Conservation (phyloP, 225 moss, liverwort and hornwort genomes). For the Antitrichia curtipendula region DNA sequence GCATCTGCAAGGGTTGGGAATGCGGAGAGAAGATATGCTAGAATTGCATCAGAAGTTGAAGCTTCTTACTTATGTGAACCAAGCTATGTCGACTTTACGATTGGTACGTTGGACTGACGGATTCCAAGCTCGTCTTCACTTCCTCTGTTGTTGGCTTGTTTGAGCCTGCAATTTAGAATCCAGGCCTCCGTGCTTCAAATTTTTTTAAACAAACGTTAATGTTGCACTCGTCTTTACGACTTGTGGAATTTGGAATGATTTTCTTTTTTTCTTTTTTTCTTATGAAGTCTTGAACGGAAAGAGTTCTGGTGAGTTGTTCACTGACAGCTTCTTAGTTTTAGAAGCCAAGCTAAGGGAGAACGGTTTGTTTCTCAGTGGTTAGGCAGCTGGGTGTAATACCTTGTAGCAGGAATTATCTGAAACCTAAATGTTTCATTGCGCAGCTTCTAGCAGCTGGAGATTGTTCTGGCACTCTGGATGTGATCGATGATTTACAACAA, state of each 20-base stretch:
- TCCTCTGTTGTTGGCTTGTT: background rate
- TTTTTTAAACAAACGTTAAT: background rate
- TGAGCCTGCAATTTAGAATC: background rate
- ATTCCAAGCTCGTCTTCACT: background rate
- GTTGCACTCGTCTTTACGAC: background rate
- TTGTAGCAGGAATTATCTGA: background rate
- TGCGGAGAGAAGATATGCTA: constrained; percentile 67
- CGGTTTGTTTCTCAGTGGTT: background rate
- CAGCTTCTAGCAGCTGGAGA: constrained; percentile 97
- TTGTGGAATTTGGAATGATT: background rate
- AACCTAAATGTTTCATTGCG: constrained; percentile 1
- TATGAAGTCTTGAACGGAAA: background rate
- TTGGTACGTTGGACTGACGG: constrained; percentile 36
- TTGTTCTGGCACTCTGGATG: constrained; percentile 88
- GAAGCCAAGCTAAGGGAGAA: background rate
- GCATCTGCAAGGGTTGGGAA: constrained; percentile 54
- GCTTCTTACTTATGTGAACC: constrained; percentile 90
- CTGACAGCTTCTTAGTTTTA: background rate
- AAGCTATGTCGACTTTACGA: constrained; percentile 81
- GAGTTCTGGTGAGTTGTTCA: background rate
- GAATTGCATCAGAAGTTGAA: constrained; percentile 90
- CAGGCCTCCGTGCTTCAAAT: background rate
- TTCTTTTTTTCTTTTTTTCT: background rate
- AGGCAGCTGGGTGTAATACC: background rate
- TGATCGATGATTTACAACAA: constrained; percentile 86